Conservation (phyloP, 345 rosid genomes). For the Boechera divaricarpa region DNA sequence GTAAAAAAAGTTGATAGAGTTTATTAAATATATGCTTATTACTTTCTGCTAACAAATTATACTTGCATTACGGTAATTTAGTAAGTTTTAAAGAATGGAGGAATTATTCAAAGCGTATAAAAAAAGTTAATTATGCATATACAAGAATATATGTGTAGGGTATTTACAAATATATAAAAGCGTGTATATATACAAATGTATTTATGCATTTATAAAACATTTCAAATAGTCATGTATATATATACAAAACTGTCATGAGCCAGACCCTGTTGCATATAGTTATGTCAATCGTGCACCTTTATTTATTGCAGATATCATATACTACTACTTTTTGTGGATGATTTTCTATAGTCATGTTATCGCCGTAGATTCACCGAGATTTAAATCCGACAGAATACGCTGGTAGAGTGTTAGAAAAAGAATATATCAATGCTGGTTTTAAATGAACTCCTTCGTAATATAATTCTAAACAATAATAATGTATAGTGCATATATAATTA, state of each 20-base stretch:
- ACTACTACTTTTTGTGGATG: background rate
- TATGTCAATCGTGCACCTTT: conserved; percentile 59
- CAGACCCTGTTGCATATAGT: conserved; percentile 14
- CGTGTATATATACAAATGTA: background rate
- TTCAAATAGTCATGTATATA: conserved; percentile 1
- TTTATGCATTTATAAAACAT: conserved; percentile 7
- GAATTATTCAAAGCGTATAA: background rate
- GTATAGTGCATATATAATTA: background rate
- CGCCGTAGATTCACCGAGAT: background rate
- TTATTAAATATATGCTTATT: background rate
- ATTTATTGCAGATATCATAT: conserved; percentile 25
- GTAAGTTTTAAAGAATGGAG: background rate
- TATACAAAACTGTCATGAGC: conserved; percentile 24
- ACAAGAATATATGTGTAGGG: background rate
- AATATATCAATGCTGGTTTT: background rate
- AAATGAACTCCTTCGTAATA: conserved; percentile 8
- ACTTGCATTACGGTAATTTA: background rate
- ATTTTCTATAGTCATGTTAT: background rate
- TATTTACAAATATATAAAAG: background rate
- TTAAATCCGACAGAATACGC: conserved; percentile 1
- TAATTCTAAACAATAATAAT: conserved; percentile 4
- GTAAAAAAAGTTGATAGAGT: background rate
- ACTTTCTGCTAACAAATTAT: background rate
- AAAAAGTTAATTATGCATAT: background rate
- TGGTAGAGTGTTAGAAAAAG: background rate